phyloP scores from a whole-genome alignment of 2,329 filamentous ascomycete species.

The Neoarthrinium moseri region DNA sequence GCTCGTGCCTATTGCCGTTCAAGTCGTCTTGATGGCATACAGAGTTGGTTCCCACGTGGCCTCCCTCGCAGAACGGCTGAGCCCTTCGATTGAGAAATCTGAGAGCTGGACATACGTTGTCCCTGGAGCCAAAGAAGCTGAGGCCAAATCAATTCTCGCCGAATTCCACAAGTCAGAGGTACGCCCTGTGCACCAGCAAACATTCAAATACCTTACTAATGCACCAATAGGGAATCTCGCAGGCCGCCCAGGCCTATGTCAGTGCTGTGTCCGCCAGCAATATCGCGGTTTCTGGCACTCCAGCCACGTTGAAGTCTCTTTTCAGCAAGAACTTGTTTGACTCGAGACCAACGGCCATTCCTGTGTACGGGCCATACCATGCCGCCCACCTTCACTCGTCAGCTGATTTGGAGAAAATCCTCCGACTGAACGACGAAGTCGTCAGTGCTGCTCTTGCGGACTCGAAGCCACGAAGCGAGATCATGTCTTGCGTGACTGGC shows the following conservation, averaged over 20 bases:
- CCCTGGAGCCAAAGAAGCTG: slow-evolving; percentile 50
- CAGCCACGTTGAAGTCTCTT: slow-evolving; percentile 44
- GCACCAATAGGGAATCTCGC: slow-evolving; percentile 35
- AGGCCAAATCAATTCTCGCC: slow-evolving; percentile 48
- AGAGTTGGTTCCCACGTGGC: slow-evolving; percentile 58
- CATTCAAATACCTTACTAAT: not conserved
- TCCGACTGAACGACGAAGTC: slow-evolving; percentile 40
- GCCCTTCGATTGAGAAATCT: slow-evolving; percentile 38
- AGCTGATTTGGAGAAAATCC: slow-evolving; percentile 42
- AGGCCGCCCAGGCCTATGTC: slow-evolving; percentile 49
- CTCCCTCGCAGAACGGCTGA: slow-evolving; percentile 45
- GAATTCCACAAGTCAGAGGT: slow-evolving; percentile 59
- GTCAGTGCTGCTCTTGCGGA: slow-evolving; percentile 37
- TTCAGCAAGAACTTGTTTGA: slow-evolving; percentile 37
- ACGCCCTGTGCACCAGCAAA: slow-evolving; percentile 16
- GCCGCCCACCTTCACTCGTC: slow-evolving; percentile 50
- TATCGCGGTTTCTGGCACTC: slow-evolving; percentile 55
- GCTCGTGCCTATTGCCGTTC: slow-evolving; percentile 60
- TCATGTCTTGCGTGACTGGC: slow-evolving; percentile 52
- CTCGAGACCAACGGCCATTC: slow-evolving; percentile 44
- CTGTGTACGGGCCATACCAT: slow-evolving; percentile 58
- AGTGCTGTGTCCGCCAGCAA: slow-evolving; percentile 49
- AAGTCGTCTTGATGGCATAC: slow-evolving; percentile 66
- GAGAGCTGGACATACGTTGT: slow-evolving; percentile 68
- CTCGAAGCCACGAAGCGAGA: slow-evolving; percentile 42